phyloP scores from a whole-genome alignment of 2,329 filamentous ascomycete species.

The Cyphellophora attinorum region DNA sequence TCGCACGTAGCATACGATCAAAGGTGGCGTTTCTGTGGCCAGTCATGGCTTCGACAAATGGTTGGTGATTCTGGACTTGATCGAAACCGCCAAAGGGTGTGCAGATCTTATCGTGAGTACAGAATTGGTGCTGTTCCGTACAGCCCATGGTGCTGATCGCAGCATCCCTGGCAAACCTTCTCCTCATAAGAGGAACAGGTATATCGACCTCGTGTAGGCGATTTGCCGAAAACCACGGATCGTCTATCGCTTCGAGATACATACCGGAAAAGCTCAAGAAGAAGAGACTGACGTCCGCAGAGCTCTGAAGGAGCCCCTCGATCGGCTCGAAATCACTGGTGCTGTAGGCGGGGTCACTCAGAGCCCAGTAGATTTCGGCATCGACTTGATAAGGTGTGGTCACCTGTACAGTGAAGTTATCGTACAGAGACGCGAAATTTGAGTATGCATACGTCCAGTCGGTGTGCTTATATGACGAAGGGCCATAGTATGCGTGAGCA shows the following conservation, averaged over 20 bases:
- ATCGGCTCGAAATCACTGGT: slow-evolving; percentile 10
- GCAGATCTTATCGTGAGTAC: slow-evolving; percentile 8
- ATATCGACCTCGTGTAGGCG: background rate
- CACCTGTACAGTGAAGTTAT: slow-evolving; percentile 9
- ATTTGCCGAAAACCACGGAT: slow-evolving; percentile 15
- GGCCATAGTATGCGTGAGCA: slow-evolving; percentile 10
- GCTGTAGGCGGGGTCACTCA: slow-evolving; percentile 2
- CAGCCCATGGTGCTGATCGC: slow-evolving; percentile 11
- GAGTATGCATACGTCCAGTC: slow-evolving; percentile 12
- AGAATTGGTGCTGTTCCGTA: slow-evolving; percentile 14
- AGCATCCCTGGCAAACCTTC: slow-evolving; percentile 6
- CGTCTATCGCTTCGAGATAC: slow-evolving; percentile 10
- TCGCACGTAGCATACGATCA: slow-evolving; percentile 9
- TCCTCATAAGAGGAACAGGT: slow-evolving; percentile 3
- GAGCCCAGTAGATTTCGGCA: slow-evolving; percentile 2
- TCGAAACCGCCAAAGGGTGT: slow-evolving; percentile 9
- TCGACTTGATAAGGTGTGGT: slow-evolving; percentile 10
- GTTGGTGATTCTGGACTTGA: slow-evolving; percentile 9
- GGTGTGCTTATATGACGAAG: slow-evolving; percentile 8
- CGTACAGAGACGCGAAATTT: slow-evolving; percentile 11
- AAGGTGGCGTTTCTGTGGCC: slow-evolving; percentile 10
- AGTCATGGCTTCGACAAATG: slow-evolving; percentile 8
- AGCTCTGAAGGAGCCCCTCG: slow-evolving; percentile 3
- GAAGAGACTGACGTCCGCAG: slow-evolving; percentile 8
- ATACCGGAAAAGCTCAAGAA: slow-evolving; percentile 12